phyloP scores from a whole-genome alignment of 2,329 filamentous ascomycete genomes.

The Fusarium veterinarium region DNA sequence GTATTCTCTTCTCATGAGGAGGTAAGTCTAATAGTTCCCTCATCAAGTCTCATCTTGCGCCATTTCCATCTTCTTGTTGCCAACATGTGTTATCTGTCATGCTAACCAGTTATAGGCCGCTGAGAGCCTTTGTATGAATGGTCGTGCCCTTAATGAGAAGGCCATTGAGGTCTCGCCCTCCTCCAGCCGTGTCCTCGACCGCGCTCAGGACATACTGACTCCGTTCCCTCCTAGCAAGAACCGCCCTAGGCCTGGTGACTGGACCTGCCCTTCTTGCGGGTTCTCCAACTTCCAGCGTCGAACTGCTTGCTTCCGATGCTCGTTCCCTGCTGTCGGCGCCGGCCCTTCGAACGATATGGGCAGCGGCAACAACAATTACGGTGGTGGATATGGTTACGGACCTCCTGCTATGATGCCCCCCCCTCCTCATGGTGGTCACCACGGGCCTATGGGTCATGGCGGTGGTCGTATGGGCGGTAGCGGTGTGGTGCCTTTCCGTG shows the following conservation, averaged over 20 bases:
- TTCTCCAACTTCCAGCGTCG: slow-evolving; percentile 99
- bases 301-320: slow-evolving; percentile 98
- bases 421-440: slow-evolving; percentile 75
- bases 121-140: slow-evolving; percentile 99
- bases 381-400: slow-evolving; percentile 64
- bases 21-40: slow-evolving; percentile 65
- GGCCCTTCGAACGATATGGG: slow-evolving; percentile 75
- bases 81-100: neutral
- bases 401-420: slow-evolving; percentile 86
- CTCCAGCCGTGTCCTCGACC: slow-evolving; percentile 94
- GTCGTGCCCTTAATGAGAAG: slow-evolving; percentile 96
- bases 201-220: slow-evolving; percentile 93
- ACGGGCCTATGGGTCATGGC: slow-evolving; percentile 66
- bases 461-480: slow-evolving; percentile 82
- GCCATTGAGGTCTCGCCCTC: slow-evolving; percentile 98
- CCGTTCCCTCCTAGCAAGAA: slow-evolving; percentile 99
- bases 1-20: slow-evolving; percentile 99
- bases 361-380: slow-evolving; percentile 72
- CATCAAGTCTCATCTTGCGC: neutral
- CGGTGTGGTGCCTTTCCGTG: slow-evolving; percentile 94
- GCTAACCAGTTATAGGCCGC: slow-evolving; percentile 73
- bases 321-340: slow-evolving; percentile 92
- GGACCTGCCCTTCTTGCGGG: slow-evolving; percentile 98
- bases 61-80: neutral
- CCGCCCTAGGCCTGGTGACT: slow-evolving; percentile 94